Base-by-base conservation (phyloP, 148 eudicot genomes). In the Chenopodium berlandieri region DNA sequence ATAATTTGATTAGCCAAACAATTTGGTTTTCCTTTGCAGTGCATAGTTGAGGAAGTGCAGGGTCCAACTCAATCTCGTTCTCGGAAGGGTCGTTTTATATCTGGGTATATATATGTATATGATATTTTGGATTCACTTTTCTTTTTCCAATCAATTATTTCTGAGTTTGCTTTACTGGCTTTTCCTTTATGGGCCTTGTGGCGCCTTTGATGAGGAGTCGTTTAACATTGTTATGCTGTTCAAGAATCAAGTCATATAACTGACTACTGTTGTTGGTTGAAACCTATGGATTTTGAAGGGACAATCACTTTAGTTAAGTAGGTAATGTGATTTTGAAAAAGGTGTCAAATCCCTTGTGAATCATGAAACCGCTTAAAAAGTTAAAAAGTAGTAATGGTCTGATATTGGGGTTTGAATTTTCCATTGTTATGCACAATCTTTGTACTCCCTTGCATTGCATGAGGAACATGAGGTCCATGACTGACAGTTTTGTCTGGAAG, bases 11-110 rank as follows among this genome's bases (percentile, higher is more conserved):
- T 70, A 52, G 73, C 72, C 50, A 71, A 47, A 4, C 71, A 62
- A 40, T 6, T 40, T 40, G 44, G 44, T 75, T 82, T 69, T 52
- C 83, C 69, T 76, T 82, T 86, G 75, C 79, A 95, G 99, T 94
- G 99, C 80, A 88, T 96, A 81, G 99, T 96, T 80, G 99, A 96
- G 88, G 99, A 96, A 90, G 92, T 96, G 63, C 99, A 96, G 83
- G 99, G 97, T 87, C 99, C 99, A 86, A 70, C 94, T 80, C 99
- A 96, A 85, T 95, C 95, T 75, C 97, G 98, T 76, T 82, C 95
- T 64, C 92, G 99, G 52, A 96, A 96, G 87, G 90, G 90, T 62
- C 99, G 99, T 82, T 96, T 96, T 83, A 94, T 96, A 87, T 92
- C 99, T 69, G 99, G 99, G 99, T 96, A 91, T 54, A 69, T 58